A percentile compares a stretch with the other conserved stretches of the same genome.
phyloP scores from a whole-genome alignment of 129 eudicot species.

The Artemisia annua region DNA sequence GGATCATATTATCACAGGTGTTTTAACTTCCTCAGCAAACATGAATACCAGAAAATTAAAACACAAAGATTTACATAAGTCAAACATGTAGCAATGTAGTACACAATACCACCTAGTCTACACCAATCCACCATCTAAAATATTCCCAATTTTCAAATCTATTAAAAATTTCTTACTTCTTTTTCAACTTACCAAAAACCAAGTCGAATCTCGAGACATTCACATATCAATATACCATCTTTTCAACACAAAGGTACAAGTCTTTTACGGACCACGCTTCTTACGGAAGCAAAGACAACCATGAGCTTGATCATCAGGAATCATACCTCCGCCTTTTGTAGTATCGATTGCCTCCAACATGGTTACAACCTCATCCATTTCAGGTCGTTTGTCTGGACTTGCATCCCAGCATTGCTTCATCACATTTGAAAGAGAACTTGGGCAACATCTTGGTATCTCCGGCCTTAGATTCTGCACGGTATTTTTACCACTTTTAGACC shows the following conservation, averaged over 20 bases:
- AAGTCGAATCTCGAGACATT: conserved; percentile 26
- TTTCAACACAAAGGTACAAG: conserved; percentile 7
- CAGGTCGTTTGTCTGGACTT: conserved; percentile 79
- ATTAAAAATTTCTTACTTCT: conserved; percentile 15
- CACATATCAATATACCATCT: conserved; percentile 21
- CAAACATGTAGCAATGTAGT: conserved; percentile 18
- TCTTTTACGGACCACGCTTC: conserved; percentile 63
- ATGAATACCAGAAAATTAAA: conserved; percentile 10
- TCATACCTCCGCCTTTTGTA: conserved; percentile 89
- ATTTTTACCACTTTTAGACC: conserved; percentile 6
- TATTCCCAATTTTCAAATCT: conserved; percentile 33
- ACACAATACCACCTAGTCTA: conserved; percentile 32
- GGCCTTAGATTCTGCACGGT: conserved; percentile 72
- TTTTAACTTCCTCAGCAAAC: conserved; percentile 2
- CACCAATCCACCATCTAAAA: conserved; percentile 29
- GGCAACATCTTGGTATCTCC: conserved; percentile 92
- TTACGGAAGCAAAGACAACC: conserved; percentile 76
- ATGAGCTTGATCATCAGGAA: conserved; percentile 69
- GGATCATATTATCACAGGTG: neutral
- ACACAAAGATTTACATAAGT: conserved; percentile 32
- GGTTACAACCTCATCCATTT: conserved; percentile 80
- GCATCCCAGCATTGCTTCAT: conserved; percentile 94
- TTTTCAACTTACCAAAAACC: conserved; percentile 18
- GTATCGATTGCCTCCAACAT: conserved; percentile 80
- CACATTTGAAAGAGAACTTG: conserved; percentile 74